phyloP scores from a whole-genome alignment of 805 yeast species.

The Candida pini region DNA sequence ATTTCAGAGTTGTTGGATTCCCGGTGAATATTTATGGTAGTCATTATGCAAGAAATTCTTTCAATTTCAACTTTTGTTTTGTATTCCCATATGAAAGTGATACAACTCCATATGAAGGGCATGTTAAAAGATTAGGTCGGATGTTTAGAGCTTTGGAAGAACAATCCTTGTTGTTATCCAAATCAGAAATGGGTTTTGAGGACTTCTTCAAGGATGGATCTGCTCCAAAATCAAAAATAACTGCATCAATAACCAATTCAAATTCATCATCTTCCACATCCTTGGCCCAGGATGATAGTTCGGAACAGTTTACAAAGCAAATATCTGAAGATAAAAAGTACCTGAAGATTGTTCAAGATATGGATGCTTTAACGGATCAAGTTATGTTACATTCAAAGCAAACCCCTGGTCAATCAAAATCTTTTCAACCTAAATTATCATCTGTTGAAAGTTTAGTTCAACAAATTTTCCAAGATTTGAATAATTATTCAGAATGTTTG shows the following conservation, averaged over 20 bases:
- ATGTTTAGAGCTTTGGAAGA: constrained; percentile 90
- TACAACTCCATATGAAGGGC: constrained; percentile 80
- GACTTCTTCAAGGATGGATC: constrained; percentile 33
- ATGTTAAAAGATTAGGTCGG: constrained; percentile 75
- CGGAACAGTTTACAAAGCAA: constrained; percentile 6
- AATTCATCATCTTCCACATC: neutral
- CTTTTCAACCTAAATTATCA: constrained; percentile 24
- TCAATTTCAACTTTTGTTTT: constrained; percentile 88
- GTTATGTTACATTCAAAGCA: constrained; percentile 16
- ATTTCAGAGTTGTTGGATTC: constrained; percentile 72
- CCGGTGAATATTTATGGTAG: constrained; percentile 79
- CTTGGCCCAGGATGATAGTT: constrained; percentile 1
- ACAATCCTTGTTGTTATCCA: constrained; percentile 72
- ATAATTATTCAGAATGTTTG: constrained; percentile 92
- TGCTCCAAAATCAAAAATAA: neutral
- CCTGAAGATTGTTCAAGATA: constrained; percentile 26
- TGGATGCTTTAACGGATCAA: constrained; percentile 23
- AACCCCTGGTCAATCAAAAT: constrained; percentile 18
- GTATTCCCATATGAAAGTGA: constrained; percentile 82
- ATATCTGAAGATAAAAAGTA: constrained; percentile 21
- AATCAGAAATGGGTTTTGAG: constrained; percentile 37
- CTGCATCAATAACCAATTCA: neutral
- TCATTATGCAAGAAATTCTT: constrained; percentile 83
- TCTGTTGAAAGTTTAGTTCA: constrained; percentile 74
- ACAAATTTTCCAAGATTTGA: constrained; percentile 90